phyloP scores from a whole-genome alignment of 805 yeast genomes.

The Wickerhamiella parazyma region DNA sequence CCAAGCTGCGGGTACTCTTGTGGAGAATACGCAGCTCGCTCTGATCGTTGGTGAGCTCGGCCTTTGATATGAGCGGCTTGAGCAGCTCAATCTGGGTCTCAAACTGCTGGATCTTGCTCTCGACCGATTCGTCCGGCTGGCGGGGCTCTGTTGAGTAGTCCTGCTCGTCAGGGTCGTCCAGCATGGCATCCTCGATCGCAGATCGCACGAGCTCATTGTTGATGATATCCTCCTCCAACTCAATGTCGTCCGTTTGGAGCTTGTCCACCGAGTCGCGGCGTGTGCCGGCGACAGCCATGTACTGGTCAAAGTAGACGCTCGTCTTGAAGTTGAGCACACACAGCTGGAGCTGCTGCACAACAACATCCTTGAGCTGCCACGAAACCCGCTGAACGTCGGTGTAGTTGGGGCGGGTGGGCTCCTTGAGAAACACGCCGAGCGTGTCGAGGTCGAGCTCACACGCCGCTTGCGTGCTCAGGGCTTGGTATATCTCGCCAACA shows the following conservation, averaged over 20 bases:
- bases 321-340: constrained; percentile 48
- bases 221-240: constrained; percentile 14
- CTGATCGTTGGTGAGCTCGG: constrained; percentile 68
- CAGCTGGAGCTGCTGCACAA: constrained; percentile 35
- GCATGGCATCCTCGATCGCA: constrained; percentile 26
- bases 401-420: constrained; percentile 26
- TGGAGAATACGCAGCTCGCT: constrained; percentile 53
- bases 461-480: constrained; percentile 28
- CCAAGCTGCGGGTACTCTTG: constrained; percentile 53
- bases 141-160: constrained; percentile 13
- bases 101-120: constrained; percentile 53
- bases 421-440: constrained; percentile 29
- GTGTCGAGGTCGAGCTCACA: constrained; percentile 18
- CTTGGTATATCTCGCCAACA: constrained; percentile 32
- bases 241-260: constrained; percentile 20
- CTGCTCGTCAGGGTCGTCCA: not conserved
- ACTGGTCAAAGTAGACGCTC: constrained; percentile 42
- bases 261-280: constrained; percentile 18
- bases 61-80: constrained; percentile 58
- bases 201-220: constrained; percentile 46
- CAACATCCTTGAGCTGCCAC: constrained; percentile 43
- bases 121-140: constrained; percentile 33
- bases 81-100: constrained; percentile 48
- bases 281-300: constrained; percentile 29
- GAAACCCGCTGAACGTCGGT: constrained; percentile 44